Evolutionary conservation across 1,139 yeast species (phyloP).

Genomic region (Zygoascus meyerae): DNA sequence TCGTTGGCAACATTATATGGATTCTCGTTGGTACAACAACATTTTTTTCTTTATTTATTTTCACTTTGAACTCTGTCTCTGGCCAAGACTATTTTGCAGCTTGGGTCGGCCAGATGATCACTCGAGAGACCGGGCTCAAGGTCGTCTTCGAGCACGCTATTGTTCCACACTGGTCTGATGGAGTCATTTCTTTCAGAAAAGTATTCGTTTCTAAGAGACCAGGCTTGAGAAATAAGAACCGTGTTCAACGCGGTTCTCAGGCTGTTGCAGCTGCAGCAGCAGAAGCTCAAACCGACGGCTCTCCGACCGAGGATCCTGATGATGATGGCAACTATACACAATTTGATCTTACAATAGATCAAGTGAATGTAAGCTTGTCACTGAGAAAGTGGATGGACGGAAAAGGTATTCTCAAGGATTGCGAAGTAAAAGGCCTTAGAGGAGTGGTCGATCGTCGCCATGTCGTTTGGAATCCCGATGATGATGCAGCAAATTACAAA

Average conservation of each 20-base stretch:
- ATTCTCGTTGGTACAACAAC: constrained; percentile 85
- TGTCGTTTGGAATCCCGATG: constrained; percentile 75
- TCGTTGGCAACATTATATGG: constrained; percentile 77
- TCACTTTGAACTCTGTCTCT: constrained; percentile 75
- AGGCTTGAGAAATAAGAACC: constrained; percentile 31
- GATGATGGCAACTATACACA: constrained; percentile 96
- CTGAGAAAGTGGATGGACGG: constrained; percentile 88
- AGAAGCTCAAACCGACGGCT: constrained; percentile 19
- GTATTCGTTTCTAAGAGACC: constrained; percentile 88
- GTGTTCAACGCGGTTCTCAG: constrained; percentile 63
- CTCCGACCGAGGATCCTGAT: constrained; percentile 18
- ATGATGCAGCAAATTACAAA: constrained; percentile 76
- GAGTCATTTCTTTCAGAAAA: constrained; percentile 74
- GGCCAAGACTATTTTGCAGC: constrained; percentile 88
- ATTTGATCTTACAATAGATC: constrained; percentile 84
- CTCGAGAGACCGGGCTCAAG: constrained; percentile 77
- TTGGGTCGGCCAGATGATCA: constrained; percentile 71
- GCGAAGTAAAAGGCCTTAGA: constrained; percentile 76
- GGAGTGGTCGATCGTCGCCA: constrained; percentile 90
- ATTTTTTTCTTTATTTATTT: constrained; percentile 71
- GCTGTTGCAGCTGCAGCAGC: constrained; percentile 51
- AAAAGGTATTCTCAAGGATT: constrained; percentile 74
- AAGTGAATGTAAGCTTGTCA: constrained; percentile 73
- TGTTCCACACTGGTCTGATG: constrained; percentile 91
- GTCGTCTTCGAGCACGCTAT: constrained; percentile 92